Evolutionary conservation across 2,329 filamentous ascomycete genomes (phyloP).

Genomic region (Zymoseptoria crescenta): DNA sequence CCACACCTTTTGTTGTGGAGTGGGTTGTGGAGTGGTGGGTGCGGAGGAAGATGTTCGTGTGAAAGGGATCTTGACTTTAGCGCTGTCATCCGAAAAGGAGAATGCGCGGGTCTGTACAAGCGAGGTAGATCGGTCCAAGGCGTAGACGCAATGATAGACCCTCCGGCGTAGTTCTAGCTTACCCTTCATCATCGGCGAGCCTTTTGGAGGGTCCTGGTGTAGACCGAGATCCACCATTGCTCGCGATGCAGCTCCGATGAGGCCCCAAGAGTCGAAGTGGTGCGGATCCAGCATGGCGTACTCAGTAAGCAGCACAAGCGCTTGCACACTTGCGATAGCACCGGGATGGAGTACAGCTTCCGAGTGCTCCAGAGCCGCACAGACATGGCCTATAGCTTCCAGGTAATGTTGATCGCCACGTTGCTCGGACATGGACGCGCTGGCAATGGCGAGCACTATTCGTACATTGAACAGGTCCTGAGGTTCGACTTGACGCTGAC

Average conservation of each 20-base stretch:
- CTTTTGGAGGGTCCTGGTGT: slow-evolving; percentile 79
- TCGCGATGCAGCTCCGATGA: slow-evolving; percentile 82
- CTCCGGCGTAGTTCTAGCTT: slow-evolving; percentile 70
- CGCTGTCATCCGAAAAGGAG: slow-evolving; percentile 85
- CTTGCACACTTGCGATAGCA: slow-evolving; percentile 77
- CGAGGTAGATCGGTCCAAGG: slow-evolving; percentile 81
- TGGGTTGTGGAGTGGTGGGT: slow-evolving; percentile 15
- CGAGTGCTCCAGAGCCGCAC: slow-evolving; percentile 64
- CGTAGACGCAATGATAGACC: slow-evolving; percentile 86
- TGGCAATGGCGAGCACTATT: slow-evolving; percentile 81
- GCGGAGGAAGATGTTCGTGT: slow-evolving; percentile 23
- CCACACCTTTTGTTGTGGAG: slow-evolving; percentile 35
- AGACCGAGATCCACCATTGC: slow-evolving; percentile 84
- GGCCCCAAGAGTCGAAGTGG: slow-evolving; percentile 89
- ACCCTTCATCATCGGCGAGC: slow-evolving; percentile 58
- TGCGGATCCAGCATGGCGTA: slow-evolving; percentile 85
- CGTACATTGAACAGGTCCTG: slow-evolving; percentile 81
- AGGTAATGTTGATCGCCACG: slow-evolving; percentile 57
- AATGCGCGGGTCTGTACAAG: slow-evolving; percentile 82
- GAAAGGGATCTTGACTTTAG: slow-evolving; percentile 70
- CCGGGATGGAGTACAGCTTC: slow-evolving; percentile 81
- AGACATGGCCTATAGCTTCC: slow-evolving; percentile 53
- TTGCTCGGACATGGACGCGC: slow-evolving; percentile 61
- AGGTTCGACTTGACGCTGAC: slow-evolving; percentile 51
- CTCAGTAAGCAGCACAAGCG: slow-evolving; percentile 74